Conservation (phyloP, 345 rosid genomes). For the Gossypium stocksii region DNA sequence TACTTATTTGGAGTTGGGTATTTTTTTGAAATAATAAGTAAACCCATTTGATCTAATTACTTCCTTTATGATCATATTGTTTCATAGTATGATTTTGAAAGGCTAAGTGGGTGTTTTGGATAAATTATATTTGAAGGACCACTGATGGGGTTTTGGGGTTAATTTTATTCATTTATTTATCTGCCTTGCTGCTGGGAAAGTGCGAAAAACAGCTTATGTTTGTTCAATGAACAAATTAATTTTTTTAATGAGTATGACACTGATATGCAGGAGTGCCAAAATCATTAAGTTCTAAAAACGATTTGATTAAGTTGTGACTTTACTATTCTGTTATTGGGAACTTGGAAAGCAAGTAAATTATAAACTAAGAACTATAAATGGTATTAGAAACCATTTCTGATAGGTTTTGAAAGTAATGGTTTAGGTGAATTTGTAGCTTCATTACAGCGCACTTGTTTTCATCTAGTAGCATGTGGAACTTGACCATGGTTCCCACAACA, state of each 20-base stretch:
- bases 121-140: background rate
- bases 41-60: constrained; percentile 12
- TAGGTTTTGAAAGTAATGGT: background rate
- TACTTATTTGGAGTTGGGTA: constrained; percentile 6
- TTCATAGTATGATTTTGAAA: background rate
- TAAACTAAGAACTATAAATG: background rate
- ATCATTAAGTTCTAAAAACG: background rate
- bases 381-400: background rate
- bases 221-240: background rate
- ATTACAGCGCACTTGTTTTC: background rate
- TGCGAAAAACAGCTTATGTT: background rate
- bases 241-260: background rate
- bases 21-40: background rate
- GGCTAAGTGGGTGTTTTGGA: background rate
- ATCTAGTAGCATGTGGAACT: constrained; percentile 5
- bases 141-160: background rate
- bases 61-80: background rate
- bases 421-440: background rate
- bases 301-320: background rate
- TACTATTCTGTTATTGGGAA: background rate
- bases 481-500: background rate
- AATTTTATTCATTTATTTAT: background rate
- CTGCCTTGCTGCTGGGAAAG: background rate
- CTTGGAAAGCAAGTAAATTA: background rate
- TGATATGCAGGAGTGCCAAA: background rate